These are phyloP conservation scores for Cercospora sesami DNA, from an alignment of 2,329 filamentous ascomycete genomes.

Conservation along the genomic window DNA sequence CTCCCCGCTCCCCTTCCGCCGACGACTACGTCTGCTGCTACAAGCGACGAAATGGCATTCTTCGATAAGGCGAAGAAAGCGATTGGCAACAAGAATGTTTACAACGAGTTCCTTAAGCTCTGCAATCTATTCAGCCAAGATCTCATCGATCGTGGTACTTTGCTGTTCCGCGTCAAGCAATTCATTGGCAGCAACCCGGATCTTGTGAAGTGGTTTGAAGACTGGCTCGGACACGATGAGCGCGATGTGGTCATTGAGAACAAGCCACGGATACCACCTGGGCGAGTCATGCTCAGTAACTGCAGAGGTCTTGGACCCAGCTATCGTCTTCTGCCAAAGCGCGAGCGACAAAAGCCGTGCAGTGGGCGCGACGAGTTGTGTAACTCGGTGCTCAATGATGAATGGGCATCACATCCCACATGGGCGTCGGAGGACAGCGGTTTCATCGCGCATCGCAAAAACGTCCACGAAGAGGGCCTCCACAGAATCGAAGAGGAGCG, in stretches of 20 bases:
- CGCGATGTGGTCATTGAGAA: constrained; percentile 79
- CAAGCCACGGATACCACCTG: constrained; percentile 70
- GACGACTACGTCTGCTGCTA: constrained; percentile 69
- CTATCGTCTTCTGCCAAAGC: constrained; percentile 86
- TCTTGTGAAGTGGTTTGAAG: constrained; percentile 83
- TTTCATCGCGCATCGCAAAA: constrained; percentile 97
- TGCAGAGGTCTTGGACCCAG: constrained; percentile 94
- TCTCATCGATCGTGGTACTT: constrained; percentile 79
- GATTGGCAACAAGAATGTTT: constrained; percentile 85
- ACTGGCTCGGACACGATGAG: constrained; percentile 75
- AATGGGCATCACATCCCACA: constrained; percentile 97
- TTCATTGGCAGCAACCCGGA: constrained; percentile 90
- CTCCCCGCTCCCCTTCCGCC: constrained; percentile 85
- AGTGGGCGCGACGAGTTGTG: constrained; percentile 94
- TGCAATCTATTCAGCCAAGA: constrained; percentile 95
- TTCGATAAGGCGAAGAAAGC: constrained; percentile 97
- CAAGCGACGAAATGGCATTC: constrained; percentile 82
- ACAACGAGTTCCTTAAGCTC: constrained; percentile 95
- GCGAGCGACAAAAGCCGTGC: constrained; percentile 87
- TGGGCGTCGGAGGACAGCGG: constrained; percentile 98
- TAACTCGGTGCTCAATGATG: constrained; percentile 88
- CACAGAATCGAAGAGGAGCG: constrained; percentile 97
- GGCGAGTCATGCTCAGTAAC: constrained; percentile 88
- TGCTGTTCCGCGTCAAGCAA: constrained; percentile 77
- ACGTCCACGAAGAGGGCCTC: constrained; percentile 87